phyloP scores from a whole-genome alignment of 352 stramenopile species.

The Globisporangium cederbergense region DNA sequence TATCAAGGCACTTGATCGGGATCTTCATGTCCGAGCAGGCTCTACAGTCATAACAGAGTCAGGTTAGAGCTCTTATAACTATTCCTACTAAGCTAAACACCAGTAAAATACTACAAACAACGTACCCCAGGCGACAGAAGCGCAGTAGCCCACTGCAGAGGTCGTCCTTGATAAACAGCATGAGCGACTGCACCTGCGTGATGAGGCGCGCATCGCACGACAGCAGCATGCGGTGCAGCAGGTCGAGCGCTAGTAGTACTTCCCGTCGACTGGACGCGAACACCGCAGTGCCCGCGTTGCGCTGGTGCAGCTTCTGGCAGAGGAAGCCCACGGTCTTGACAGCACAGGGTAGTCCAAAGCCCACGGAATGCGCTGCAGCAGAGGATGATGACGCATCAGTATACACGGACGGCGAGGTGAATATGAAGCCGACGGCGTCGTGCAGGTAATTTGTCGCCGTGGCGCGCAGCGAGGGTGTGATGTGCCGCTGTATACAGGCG shows the following conservation, averaged over 20 bases:
- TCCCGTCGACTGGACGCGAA: slow-evolving; percentile 40
- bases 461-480: slow-evolving; percentile 56
- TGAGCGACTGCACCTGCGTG: slow-evolving; percentile 53
- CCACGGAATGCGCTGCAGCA: neutral
- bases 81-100: no score
- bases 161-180: slow-evolving; percentile 85
- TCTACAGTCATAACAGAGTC: slow-evolving; percentile 12
- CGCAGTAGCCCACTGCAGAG: slow-evolving; percentile 70
- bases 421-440: slow-evolving; percentile 63
- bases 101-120: neutral
- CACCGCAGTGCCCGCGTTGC: slow-evolving; percentile 21
- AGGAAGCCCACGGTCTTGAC: slow-evolving; percentile 81
- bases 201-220: slow-evolving; percentile 50
- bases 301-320: slow-evolving; percentile 71
- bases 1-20: slow-evolving; percentile 47
- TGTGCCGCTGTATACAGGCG: slow-evolving; percentile 37
- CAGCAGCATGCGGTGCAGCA: slow-evolving; percentile 55
- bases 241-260: slow-evolving; percentile 64
- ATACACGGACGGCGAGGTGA: slow-evolving; percentile 51
- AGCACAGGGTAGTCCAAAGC: slow-evolving; percentile 71
- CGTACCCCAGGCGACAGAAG: slow-evolving; percentile 67
- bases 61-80: neutral
- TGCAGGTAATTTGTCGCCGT: slow-evolving; percentile 64
- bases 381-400: slow-evolving; percentile 22
- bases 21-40: slow-evolving; percentile 56